Percentiles rank a stretch among this genome's conserved stretches.
Evolutionary conservation across 2,329 filamentous ascomycete species (phyloP).

Genomic region (Chaetomium olivaceum): DNA sequence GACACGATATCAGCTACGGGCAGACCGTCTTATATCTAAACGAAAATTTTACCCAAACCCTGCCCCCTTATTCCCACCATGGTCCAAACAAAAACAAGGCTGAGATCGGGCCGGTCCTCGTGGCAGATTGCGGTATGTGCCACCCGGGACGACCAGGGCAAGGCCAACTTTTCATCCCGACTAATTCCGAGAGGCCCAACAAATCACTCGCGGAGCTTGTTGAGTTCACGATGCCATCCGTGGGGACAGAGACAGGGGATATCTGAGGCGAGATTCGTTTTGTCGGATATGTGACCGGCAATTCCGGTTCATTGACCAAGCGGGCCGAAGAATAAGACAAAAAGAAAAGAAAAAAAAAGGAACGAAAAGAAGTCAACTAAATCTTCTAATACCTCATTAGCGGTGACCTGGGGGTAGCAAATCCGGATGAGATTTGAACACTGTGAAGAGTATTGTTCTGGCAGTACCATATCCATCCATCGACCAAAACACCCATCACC

Average conservation of each 20-base stretch:
- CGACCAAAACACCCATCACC: background rate
- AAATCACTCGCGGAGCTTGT: constrained; percentile 11
- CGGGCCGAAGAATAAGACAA: background rate
- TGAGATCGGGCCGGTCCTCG: constrained; percentile 12
- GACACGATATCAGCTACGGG: background rate
- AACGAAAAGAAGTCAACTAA: background rate
- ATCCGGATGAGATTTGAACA: background rate
- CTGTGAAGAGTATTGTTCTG: background rate
- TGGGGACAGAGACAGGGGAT: background rate
- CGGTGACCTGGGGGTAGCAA: too few species aligned
- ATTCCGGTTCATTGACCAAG: background rate
- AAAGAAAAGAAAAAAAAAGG: background rate
- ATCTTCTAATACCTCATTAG: background rate
- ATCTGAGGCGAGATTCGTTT: constrained; percentile 14
- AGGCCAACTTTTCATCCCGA: constrained; percentile 16
- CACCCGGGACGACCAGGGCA: constrained; percentile 11
- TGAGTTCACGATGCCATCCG: background rate
- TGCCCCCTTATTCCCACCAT: background rate
- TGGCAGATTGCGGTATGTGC: constrained; percentile 25
- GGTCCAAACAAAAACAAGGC: constrained; percentile 11
- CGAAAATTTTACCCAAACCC: constrained; percentile 4
- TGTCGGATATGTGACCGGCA: background rate
- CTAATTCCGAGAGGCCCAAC: constrained; percentile 19
- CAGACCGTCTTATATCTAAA: constrained; percentile 8
- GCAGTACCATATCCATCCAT: background rate